phyloP scores from a whole-genome alignment of 169 alveolate genomes.

The Besnoitia besnoiti region DNA sequence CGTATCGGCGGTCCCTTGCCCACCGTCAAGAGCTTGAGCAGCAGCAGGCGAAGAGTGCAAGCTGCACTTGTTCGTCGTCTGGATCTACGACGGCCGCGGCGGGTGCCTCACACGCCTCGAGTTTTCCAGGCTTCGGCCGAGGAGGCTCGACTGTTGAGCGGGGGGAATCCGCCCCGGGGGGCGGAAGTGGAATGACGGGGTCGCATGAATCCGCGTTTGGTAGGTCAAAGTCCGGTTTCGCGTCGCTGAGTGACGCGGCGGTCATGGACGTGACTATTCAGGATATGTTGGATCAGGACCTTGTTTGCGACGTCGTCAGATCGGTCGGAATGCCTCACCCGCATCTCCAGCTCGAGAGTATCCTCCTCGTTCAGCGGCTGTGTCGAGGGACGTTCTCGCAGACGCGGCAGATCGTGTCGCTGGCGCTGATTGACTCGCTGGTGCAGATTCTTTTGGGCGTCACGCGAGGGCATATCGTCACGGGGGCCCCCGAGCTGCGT shows the following conservation, averaged over 20 bases:
- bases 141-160: not conserved
- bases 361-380: slow-evolving; percentile 65
- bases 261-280: slow-evolving; percentile 63
- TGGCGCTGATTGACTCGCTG: slow-evolving; percentile 51
- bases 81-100: not conserved
- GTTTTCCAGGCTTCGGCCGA: not conserved
- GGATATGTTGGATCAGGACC: slow-evolving; percentile 50
- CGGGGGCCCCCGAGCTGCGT: slow-evolving; percentile 69
- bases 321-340: slow-evolving; percentile 69
- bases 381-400: slow-evolving; percentile 67
- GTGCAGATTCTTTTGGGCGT: slow-evolving; percentile 56
- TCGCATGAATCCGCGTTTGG: not conserved
- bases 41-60: slow-evolving; percentile 2
- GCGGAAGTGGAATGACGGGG: not conserved
- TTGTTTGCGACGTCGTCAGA: slow-evolving; percentile 63
- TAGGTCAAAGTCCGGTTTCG: not conserved
- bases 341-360: slow-evolving; percentile 65
- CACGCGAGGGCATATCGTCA: slow-evolving; percentile 17
- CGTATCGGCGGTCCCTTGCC: slow-evolving; percentile 67
- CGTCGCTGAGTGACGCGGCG: not conserved
- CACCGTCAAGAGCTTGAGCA: slow-evolving; percentile 59
- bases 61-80: not conserved
- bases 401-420: slow-evolving; percentile 61
- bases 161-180: not conserved
- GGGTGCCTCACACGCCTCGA: not conserved